These are phyloP conservation scores for Calonectria honghensis DNA, from an alignment of 2,329 filamentous ascomycete genomes.

Conservation along the genomic window DNA sequence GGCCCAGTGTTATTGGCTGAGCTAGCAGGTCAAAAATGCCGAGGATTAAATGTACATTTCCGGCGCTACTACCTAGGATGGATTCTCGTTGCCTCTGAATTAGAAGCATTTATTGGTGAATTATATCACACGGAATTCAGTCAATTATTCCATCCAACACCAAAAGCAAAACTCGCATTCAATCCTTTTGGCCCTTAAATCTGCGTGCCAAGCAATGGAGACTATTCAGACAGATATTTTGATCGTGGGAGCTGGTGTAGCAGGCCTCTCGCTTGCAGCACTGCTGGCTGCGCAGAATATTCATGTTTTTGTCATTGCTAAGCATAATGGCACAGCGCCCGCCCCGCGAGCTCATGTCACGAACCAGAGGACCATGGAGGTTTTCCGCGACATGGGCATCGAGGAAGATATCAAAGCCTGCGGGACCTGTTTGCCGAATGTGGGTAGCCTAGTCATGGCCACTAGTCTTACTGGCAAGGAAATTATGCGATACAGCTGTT, in stretches of 20 bases:
- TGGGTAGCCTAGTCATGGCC: slow-evolving; percentile 12
- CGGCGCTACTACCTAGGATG: neutral
- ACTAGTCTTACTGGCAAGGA: slow-evolving; percentile 8
- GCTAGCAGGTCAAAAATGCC: neutral
- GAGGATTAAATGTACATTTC: neutral
- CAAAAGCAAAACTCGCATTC: neutral
- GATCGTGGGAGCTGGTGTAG: slow-evolving; percentile 11
- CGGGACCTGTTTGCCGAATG: neutral
- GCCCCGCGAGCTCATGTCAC: slow-evolving; percentile 9
- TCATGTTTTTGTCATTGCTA: slow-evolving; percentile 1
- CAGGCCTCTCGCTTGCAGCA: neutral
- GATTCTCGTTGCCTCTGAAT: neutral
- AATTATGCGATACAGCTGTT: slow-evolving; percentile 17
- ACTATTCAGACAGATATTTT: neutral
- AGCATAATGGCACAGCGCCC: slow-evolving; percentile 12
- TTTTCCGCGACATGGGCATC: slow-evolving; percentile 13
- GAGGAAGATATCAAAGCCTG: neutral
- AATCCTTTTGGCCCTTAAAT: too few species aligned
- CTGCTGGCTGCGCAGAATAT: neutral
- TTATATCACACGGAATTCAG: neutral
- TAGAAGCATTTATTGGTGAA: neutral
- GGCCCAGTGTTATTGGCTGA: neutral
- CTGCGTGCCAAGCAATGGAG: neutral
- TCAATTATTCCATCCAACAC: neutral
- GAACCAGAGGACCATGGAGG: slow-evolving; percentile 21